A percentile compares a stretch with the other conserved stretches of the same genome.
Conservation (phyloP, 73 alveolate genomes). For the Stentor roeselii region DNA sequence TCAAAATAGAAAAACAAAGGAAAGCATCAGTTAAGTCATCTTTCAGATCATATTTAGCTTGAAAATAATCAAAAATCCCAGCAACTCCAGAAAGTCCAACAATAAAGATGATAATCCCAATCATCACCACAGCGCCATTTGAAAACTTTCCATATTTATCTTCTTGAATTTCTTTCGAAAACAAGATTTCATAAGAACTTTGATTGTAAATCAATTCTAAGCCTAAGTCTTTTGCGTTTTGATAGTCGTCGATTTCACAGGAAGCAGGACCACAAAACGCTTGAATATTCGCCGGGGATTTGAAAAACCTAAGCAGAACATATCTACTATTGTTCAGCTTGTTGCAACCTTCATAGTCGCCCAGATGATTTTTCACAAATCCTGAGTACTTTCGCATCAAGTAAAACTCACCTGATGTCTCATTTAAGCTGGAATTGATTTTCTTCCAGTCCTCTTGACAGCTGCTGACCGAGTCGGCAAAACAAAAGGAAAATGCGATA, state of each 20-base stretch:
- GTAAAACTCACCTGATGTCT: neutral
- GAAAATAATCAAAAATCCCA: neutral
- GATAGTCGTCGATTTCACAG: neutral
- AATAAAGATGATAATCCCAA: neutral
- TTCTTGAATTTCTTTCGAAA: neutral
- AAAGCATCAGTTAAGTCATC: neutral
- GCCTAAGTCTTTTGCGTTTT: neutral
- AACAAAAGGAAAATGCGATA: neutral
- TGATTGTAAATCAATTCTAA: neutral
- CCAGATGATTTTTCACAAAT: slow-evolving; percentile 26
- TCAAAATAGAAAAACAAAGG: slow-evolving; percentile 1
- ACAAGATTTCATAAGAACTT: neutral
- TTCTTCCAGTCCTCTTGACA: neutral
- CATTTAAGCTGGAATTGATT: neutral
- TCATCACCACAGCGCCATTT: neutral
- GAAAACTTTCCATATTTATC: neutral
- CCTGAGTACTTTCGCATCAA: slow-evolving; percentile 14
- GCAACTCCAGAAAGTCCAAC: neutral
- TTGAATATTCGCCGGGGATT: neutral
- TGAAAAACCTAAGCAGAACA: neutral
- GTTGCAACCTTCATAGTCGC: slow-evolving; percentile 34
- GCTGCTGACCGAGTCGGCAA: neutral
- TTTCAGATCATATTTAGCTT: neutral
- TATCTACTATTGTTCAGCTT: slow-evolving; percentile 30
- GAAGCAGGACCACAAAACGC: slow-evolving; percentile 11